A percentile compares a stretch with the other conserved stretches of the same genome.
These are phyloP conservation scores for Trichoderma aggressivum DNA, from an alignment of 2,329 filamentous ascomycete genomes.

Conservation along the genomic window DNA sequence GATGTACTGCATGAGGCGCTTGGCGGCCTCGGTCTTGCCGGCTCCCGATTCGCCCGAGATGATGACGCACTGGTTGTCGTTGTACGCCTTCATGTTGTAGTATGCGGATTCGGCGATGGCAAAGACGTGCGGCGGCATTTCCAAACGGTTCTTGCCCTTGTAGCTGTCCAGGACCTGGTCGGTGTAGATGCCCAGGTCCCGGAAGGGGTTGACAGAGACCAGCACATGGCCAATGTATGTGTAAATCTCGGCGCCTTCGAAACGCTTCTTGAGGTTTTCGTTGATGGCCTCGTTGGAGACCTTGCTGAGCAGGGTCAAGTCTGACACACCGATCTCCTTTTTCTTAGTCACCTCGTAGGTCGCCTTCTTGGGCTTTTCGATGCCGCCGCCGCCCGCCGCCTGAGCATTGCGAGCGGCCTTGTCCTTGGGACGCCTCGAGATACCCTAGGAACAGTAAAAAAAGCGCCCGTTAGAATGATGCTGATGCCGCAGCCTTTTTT, in stretches of 20 bases:
- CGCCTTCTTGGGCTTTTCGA: slow-evolving; percentile 83
- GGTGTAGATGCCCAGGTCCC: slow-evolving; percentile 96
- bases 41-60: slow-evolving; percentile 98
- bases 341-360: slow-evolving; percentile 96
- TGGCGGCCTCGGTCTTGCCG: slow-evolving; percentile 96
- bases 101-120: slow-evolving; percentile 94
- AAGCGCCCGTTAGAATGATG: slow-evolving; percentile 15
- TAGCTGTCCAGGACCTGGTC: slow-evolving; percentile 91
- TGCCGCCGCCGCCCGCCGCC: slow-evolving; percentile 37
- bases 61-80: slow-evolving; percentile 98
- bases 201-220: slow-evolving; percentile 97
- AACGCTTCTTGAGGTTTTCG: slow-evolving; percentile 96
- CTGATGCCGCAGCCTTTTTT: neutral
- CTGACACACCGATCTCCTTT: slow-evolving; percentile 98
- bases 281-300: slow-evolving; percentile 99
- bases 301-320: slow-evolving; percentile 95
- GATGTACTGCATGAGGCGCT: slow-evolving; percentile 99
- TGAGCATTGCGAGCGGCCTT: slow-evolving; percentile 38
- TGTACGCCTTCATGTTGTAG: slow-evolving; percentile 99
- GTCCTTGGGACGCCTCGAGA: slow-evolving; percentile 42
- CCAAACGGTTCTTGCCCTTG: slow-evolving; percentile 92
- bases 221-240: slow-evolving; percentile 99
- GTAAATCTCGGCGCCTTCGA: slow-evolving; percentile 97
- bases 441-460: slow-evolving; percentile 31
- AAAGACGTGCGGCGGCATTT: slow-evolving; percentile 94